These are phyloP conservation scores for Coniochaeta prunicola DNA, from an alignment of 2,329 filamentous ascomycete genomes.

Conservation along the genomic window DNA sequence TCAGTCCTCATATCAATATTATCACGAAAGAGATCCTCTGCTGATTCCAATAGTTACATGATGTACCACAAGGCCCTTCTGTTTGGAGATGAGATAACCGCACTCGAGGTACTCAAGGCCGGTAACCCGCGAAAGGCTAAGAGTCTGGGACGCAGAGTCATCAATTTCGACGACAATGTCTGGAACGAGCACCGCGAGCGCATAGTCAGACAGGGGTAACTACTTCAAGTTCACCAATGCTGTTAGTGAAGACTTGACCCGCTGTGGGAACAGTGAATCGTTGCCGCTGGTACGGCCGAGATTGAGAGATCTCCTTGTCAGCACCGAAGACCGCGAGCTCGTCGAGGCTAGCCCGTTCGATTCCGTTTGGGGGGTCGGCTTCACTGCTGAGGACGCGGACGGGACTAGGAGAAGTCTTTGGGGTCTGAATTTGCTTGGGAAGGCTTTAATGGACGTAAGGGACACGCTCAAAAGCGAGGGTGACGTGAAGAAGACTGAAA, in stretches of 20 bases:
- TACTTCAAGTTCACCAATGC: slow-evolving; percentile 49
- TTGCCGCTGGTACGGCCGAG: slow-evolving; percentile 31
- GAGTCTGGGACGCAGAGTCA: slow-evolving; percentile 46
- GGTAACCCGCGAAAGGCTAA: slow-evolving; percentile 40
- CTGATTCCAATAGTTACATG: slow-evolving; percentile 35
- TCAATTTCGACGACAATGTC: slow-evolving; percentile 37
- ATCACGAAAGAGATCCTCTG: not conserved
- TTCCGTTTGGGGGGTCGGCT: slow-evolving; percentile 61
- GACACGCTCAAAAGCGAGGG: slow-evolving; percentile 38
- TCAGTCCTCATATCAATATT: not conserved
- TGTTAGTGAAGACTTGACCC: slow-evolving; percentile 16
- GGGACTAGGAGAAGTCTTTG: slow-evolving; percentile 37
- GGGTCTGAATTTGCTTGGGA: slow-evolving; percentile 60
- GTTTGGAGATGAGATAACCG: slow-evolving; percentile 36
- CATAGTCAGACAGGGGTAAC: slow-evolving; percentile 52
- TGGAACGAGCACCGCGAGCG: slow-evolving; percentile 45
- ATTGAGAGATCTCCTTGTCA: slow-evolving; percentile 30
- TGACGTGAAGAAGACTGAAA: slow-evolving; percentile 1
- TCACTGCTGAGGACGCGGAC: slow-evolving; percentile 40
- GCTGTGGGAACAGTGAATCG: not conserved
- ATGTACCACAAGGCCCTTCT: slow-evolving; percentile 46
- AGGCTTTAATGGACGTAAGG: slow-evolving; percentile 52
- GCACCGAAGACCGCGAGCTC: slow-evolving; percentile 51
- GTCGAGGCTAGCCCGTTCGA: slow-evolving; percentile 57
- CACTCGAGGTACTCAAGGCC: slow-evolving; percentile 39